These are phyloP conservation scores for Ramularia endophylla DNA, from an alignment of 2,329 filamentous ascomycete species.

Conservation along the genomic window DNA sequence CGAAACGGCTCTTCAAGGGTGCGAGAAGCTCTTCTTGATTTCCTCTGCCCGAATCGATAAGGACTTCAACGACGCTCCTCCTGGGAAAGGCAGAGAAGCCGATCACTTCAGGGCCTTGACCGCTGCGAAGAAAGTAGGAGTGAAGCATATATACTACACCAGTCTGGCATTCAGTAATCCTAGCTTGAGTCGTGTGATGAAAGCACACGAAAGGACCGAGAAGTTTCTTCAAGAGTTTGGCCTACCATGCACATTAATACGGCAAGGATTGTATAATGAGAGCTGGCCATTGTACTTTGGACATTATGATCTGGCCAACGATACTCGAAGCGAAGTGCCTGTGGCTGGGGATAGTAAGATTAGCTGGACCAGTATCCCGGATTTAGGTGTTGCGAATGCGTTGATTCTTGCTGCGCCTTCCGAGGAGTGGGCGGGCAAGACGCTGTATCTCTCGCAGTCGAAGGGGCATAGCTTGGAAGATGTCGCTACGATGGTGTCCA, in stretches of 20 bases:
- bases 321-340: slow-evolving; percentile 32
- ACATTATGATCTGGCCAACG: slow-evolving; percentile 34
- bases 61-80: slow-evolving; percentile 39
- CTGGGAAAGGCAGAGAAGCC: slow-evolving; percentile 38
- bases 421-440: slow-evolving; percentile 32
- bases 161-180: slow-evolving; percentile 39
- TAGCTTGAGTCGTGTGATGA: slow-evolving; percentile 40
- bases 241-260: slow-evolving; percentile 33
- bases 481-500: slow-evolving; percentile 26
- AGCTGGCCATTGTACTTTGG: slow-evolving; percentile 45
- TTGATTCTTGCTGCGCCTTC: slow-evolving; percentile 31
- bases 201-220: slow-evolving; percentile 43
- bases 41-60: slow-evolving; percentile 39
- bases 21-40: slow-evolving; percentile 40
- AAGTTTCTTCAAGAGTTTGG: slow-evolving; percentile 30
- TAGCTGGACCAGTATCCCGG: slow-evolving; percentile 40
- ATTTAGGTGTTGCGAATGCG: slow-evolving; percentile 40
- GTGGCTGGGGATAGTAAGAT: slow-evolving; percentile 38
- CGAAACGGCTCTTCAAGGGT: slow-evolving; percentile 31
- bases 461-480: slow-evolving; percentile 23
- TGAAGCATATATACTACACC: slow-evolving; percentile 44
- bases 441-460: slow-evolving; percentile 33
- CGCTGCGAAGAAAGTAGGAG: slow-evolving; percentile 35
- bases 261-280: slow-evolving; percentile 42
- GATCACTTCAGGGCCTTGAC: slow-evolving; percentile 41